Evolutionary conservation across 768 basidiomycete species (phyloP).

Genomic region (Candolleomyces efflorescens): DNA sequence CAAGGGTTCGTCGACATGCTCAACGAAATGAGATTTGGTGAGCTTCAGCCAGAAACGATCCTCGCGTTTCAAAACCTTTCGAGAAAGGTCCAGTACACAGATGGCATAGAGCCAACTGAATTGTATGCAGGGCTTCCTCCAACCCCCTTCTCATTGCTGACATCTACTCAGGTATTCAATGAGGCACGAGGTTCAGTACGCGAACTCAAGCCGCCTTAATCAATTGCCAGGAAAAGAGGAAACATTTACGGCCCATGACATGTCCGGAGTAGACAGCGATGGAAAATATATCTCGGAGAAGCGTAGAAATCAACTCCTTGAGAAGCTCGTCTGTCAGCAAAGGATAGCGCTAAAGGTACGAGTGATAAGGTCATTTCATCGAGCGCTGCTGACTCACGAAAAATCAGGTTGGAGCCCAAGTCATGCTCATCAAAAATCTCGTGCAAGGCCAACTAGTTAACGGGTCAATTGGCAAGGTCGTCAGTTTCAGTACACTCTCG

Average conservation of each 20-base stretch:
- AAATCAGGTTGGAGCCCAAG: conserved; percentile 71
- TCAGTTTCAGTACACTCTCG: conserved; percentile 37
- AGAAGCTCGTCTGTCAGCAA: conserved; percentile 58
- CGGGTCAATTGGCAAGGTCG: conserved; percentile 59
- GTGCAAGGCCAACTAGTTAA: conserved; percentile 67
- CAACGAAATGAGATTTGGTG: conserved; percentile 82
- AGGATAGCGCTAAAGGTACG: conserved; percentile 44
- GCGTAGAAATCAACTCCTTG: conserved; percentile 43
- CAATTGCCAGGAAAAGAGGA: conserved; percentile 33
- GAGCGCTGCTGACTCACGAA: conserved; percentile 1
- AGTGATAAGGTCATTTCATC: background rate
- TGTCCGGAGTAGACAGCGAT: conserved; percentile 40
- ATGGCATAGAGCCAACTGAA: conserved; percentile 80
- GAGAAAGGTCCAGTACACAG: conserved; percentile 55
- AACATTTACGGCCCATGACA: conserved; percentile 43
- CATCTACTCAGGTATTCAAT: conserved; percentile 53
- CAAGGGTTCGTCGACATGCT: conserved; percentile 78
- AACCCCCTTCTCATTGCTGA: background rate
- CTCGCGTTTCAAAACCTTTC: conserved; percentile 51
- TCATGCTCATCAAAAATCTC: conserved; percentile 81
- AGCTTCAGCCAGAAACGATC: conserved; percentile 39
- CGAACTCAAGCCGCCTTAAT: conserved; percentile 53
- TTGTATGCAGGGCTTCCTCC: conserved; percentile 40
- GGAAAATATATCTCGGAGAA: conserved; percentile 29
- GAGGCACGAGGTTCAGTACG: conserved; percentile 63